Percentiles rank a stretch among this genome's conserved stretches.
Conservation (phyloP, 1,284 basidiomycete species). For the Clitocybe nebularis region DNA sequence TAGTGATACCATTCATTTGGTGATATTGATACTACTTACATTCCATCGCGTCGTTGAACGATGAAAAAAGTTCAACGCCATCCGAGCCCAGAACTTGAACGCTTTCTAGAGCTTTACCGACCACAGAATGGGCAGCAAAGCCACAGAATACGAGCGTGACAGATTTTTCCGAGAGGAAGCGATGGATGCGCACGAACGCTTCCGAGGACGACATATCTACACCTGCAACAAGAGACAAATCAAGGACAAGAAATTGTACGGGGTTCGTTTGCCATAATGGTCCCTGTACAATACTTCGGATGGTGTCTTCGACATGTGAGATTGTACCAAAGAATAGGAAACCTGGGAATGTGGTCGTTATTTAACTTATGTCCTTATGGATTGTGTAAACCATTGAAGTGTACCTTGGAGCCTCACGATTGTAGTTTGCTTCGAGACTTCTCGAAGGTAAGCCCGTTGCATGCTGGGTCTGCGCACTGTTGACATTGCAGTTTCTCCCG, state of each 20-base stretch:
- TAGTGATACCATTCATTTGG: background rate
- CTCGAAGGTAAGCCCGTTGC: constrained; percentile 86
- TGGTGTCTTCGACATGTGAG: constrained; percentile 79
- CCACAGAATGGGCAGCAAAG: constrained; percentile 54
- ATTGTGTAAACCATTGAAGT: constrained; percentile 7
- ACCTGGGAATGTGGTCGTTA: constrained; percentile 36
- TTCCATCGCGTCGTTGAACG: constrained; percentile 90
- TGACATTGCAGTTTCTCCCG: constrained; percentile 80
- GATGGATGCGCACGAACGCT: constrained; percentile 89
- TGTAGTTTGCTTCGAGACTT: constrained; percentile 89
- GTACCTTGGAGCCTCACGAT: constrained; percentile 85
- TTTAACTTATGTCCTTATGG: background rate
- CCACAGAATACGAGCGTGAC: constrained; percentile 92
- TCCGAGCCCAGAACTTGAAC: constrained; percentile 67
- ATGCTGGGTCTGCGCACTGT: constrained; percentile 88
- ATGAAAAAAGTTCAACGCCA: constrained; percentile 80
- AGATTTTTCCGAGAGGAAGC: constrained; percentile 72
- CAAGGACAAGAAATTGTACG: constrained; percentile 86
- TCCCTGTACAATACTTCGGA: constrained; percentile 70
- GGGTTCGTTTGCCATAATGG: constrained; percentile 77
- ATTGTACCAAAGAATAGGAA: constrained; percentile 98
- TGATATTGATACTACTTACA: constrained; percentile 48
- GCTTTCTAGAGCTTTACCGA: constrained; percentile 68
- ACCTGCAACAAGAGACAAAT: constrained; percentile 82
- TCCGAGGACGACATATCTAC: constrained; percentile 96